Conservation (phyloP, 257 asterid species). For the Solanum okadae region DNA sequence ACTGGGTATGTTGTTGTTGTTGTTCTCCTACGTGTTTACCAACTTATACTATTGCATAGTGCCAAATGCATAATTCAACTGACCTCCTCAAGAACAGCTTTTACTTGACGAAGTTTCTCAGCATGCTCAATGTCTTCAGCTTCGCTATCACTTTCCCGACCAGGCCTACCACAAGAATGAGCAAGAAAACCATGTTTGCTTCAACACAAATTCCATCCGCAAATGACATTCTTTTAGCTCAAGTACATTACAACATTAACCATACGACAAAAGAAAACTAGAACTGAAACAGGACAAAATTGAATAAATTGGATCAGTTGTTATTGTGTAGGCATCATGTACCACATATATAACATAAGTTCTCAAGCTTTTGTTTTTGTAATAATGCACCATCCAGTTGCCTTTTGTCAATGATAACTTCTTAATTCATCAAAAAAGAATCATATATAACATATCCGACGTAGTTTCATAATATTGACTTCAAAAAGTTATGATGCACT, state of each 20-base stretch:
- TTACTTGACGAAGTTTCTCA: conserved; percentile 99
- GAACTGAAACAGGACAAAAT: not conserved
- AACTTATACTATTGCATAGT: not conserved
- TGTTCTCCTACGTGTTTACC: not conserved
- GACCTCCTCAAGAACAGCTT: conserved; percentile 99
- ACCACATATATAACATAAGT: not conserved
- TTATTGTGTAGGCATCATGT: not conserved
- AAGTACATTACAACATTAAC: not conserved
- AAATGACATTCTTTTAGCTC: not conserved
- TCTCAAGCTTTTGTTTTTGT: not conserved
- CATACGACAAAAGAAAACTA: not conserved
- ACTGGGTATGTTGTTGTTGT: not conserved
- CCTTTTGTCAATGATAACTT: not conserved
- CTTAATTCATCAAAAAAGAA: not conserved
- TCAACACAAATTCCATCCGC: not conserved
- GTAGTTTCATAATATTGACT: not conserved
- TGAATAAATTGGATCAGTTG: not conserved
- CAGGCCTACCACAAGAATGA: conserved; percentile 49
- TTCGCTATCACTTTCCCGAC: conserved; percentile 92
- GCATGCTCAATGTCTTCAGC: conserved; percentile 96
- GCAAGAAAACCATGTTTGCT: not conserved
- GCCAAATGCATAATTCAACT: not conserved
- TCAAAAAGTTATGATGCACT: not conserved
- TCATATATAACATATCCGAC: not conserved
- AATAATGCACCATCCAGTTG: not conserved